A percentile compares a stretch with the other conserved stretches of the same genome.
Conservation (phyloP, 768 basidiomycete genomes). For the Psilocybe tampanensis region DNA sequence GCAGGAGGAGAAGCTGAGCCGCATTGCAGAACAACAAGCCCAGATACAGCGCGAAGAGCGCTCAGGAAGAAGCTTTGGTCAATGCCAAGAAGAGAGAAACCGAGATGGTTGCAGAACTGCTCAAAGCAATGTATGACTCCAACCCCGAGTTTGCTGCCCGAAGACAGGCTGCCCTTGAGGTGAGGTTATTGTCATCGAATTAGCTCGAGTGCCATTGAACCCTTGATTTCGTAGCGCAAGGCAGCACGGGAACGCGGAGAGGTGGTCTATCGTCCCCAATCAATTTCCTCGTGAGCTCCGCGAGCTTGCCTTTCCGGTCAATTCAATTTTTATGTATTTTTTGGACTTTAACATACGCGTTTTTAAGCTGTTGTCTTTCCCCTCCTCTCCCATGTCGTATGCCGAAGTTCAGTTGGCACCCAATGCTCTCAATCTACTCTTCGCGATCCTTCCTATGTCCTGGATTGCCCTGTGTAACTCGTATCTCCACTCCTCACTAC, state of each 20-base stretch:
- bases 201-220: neutral
- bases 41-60: slow-evolving; percentile 35
- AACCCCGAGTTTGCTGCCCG: slow-evolving; percentile 69
- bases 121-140: slow-evolving; percentile 53
- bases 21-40: slow-evolving; percentile 44
- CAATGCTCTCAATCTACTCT: slow-evolving; percentile 58
- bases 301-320: slow-evolving; percentile 1
- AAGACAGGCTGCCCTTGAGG: slow-evolving; percentile 52
- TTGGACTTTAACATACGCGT: slow-evolving; percentile 9
- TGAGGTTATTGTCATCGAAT: slow-evolving; percentile 28
- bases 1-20: slow-evolving; percentile 49
- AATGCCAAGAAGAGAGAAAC: slow-evolving; percentile 34
- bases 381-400: neutral
- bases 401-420: slow-evolving; percentile 31
- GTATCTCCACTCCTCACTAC: slow-evolving; percentile 53
- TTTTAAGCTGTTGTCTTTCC: slow-evolving; percentile 6
- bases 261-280: slow-evolving; percentile 14
- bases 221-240: slow-evolving; percentile 22
- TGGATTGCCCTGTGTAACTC: slow-evolving; percentile 75
- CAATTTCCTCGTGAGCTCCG: slow-evolving; percentile 15
- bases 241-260: slow-evolving; percentile 33
- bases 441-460: slow-evolving; percentile 79
- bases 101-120: slow-evolving; percentile 52
- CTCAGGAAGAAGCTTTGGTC: slow-evolving; percentile 33
- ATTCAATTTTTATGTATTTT: slow-evolving; percentile 9